Conservation (phyloP, 2,329 filamentous ascomycete species). For the Claviceps spartinae region DNA sequence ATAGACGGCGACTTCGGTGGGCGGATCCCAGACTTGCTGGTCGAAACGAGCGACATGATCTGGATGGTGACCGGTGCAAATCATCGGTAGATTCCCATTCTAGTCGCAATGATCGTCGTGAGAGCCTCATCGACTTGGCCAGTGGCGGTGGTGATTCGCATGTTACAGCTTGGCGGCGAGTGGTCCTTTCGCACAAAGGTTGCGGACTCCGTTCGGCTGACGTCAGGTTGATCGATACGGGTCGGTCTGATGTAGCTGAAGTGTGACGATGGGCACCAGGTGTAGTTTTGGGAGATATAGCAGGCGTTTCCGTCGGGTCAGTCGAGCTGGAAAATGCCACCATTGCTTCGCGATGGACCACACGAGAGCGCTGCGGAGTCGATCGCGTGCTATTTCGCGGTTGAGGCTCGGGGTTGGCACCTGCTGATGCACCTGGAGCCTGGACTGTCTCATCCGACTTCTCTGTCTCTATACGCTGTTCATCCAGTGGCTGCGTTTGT, state of each 20-base stretch:
- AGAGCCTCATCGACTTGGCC: constrained; percentile 10
- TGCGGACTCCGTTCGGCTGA: constrained; percentile 12
- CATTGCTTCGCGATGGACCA: constrained; percentile 4
- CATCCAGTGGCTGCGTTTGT: neutral
- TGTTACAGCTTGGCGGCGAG: constrained; percentile 6
- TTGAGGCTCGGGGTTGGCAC: neutral
- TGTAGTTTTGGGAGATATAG: constrained; percentile 22
- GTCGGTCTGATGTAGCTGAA: constrained; percentile 14
- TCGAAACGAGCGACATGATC: constrained; percentile 14
- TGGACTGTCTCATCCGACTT: neutral
- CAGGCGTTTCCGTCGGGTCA: constrained; percentile 25
- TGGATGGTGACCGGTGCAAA: constrained; percentile 26
- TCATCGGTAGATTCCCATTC: constrained; percentile 36
- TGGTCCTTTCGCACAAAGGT: constrained; percentile 9
- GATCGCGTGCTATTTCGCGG: neutral
- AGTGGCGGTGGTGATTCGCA: constrained; percentile 16
- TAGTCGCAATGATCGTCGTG: constrained; percentile 15
- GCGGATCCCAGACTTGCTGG: constrained; percentile 14
- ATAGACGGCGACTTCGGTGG: constrained; percentile 31
- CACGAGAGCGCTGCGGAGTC: constrained; percentile 10
- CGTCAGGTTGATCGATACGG: constrained; percentile 11
- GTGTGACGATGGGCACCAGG: constrained; percentile 18
- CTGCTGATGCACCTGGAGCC: neutral
- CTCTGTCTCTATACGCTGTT: neutral
- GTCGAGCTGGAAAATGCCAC: constrained; percentile 26